Evolutionary conservation across 257 asterid species (phyloP), one percentile per base, ranked within the genome.

Genomic region (Asclepias syriaca): DNA sequence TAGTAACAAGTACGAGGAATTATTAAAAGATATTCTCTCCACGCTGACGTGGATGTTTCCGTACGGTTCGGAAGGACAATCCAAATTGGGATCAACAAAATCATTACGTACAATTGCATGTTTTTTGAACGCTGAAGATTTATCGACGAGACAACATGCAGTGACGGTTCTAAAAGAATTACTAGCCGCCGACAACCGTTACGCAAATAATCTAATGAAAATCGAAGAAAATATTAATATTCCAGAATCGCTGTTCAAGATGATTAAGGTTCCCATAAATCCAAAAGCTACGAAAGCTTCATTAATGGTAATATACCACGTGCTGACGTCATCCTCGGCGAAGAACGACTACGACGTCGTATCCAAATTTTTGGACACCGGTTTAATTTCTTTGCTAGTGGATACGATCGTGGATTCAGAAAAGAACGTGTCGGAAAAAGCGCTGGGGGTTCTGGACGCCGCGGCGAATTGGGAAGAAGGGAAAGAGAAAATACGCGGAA

Each of bases 371-470:
- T 77, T 85, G 6, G 79, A 83, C 51, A 45, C 81, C 73, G 97
- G 96, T 10, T 27, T 93, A 24, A 72, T 85, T n/a, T 81, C 87
- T 18, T 69, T 76, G 80, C 7, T 90, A 22, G 85, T 93, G 8
- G 96, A 93, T 60, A 77, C 81, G 32, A 91, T 93, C 1, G 96
- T 93, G 7, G 96, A 86, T 37, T 89, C 87, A 5, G 89, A 85
- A 37, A 89, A 83, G 48, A 63, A 84, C 49, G 51, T 78, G 6
- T 71, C 86, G 9, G 94, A 90, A 74, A 90, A 77, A 75, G 90
- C 86, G 3, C 69, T 93, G 15, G 84, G 75, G 0, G 89, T 90
- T 13, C 65, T 93, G 73, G 93, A 93, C 51, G 27, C 69, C 0
- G 40, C 87, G 7, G 84, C 93, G 79, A 72, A 67, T 13, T 55